phyloP scores from a whole-genome alignment of 2,329 filamentous ascomycete species.

The Aspergillus candidus region DNA sequence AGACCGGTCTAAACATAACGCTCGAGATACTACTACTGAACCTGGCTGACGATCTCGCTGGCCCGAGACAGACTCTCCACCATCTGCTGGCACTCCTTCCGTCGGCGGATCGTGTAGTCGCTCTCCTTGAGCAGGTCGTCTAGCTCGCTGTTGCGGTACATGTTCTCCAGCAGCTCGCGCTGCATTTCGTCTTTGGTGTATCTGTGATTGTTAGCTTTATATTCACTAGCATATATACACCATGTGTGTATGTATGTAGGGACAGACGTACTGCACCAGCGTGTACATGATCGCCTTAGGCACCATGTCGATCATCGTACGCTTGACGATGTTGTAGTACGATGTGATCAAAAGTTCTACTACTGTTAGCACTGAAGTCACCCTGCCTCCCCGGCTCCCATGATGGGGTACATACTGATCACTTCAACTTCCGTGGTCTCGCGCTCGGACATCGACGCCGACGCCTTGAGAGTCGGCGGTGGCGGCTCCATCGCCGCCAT shows the following conservation, averaged over 20 bases:
- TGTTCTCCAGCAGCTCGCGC: slow-evolving; percentile 88
- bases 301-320: slow-evolving; percentile 99
- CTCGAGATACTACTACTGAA: no score
- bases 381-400: not conserved
- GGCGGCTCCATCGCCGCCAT: slow-evolving; percentile 99
- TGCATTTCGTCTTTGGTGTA: slow-evolving; percentile 99
- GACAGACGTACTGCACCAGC: slow-evolving; percentile 73
- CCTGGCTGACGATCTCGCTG: slow-evolving; percentile 88
- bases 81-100: slow-evolving; percentile 99
- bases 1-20: not conserved
- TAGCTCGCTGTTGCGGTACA: slow-evolving; percentile 86
- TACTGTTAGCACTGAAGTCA: slow-evolving; percentile 10
- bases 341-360: slow-evolving; percentile 88
- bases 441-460: slow-evolving; percentile 85
- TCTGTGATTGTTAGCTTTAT: slow-evolving; percentile 41
- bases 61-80: slow-evolving; percentile 86
- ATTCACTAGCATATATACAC: no score
- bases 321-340: slow-evolving; percentile 96
- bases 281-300: slow-evolving; percentile 98
- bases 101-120: slow-evolving; percentile 87
- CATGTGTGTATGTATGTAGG: not conserved
- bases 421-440: slow-evolving; percentile 96
- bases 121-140: slow-evolving; percentile 96
- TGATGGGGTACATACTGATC: slow-evolving; percentile 64
- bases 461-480: slow-evolving; percentile 87